Evolutionary conservation across 805 yeast species (phyloP), one percentile per base, ranked within the genome.

Genomic region (Saccharomycopsis sp.): DNA sequence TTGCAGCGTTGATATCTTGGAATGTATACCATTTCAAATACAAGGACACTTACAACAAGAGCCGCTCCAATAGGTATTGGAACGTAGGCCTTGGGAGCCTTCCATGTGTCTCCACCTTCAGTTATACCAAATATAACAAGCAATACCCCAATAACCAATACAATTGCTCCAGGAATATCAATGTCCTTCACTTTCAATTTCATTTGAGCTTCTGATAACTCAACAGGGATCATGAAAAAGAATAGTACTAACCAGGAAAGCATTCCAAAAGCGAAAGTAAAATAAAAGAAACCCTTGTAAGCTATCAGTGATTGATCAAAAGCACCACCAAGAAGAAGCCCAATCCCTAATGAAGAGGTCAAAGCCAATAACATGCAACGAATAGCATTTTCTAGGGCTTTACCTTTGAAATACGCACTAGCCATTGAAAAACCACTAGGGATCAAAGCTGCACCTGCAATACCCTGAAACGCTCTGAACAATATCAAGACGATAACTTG

Each of bases 1-100:
- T 29, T 5, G 5, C 12, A 7, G 38, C 12, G 38, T 29, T 29
- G 38, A 29, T 29, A 29, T 29, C 38, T 29, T 29, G 38, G 38
- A n/a, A 59, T 8, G 20, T 56, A 59, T 3, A 54, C 60, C 17
- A 17, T 47, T 24, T 59, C 62, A 50, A 56, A 59, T 5, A 54
- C 2, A 5, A 56, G 19, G 47, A 58, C 44, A 72, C 54, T 76
- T 77, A 62, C 75, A 72, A 60, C 86, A 85, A 66, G 82, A 71
- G 86, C 81, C 68, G 82, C 80, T 1, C 87, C 86, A 41, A 84
- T 70, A 3, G 88, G 79, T 52, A 77, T 79, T 66, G 82, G 83
- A 23, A 82, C 81, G 66, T 59, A 59, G 12, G 47, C 56, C 41
- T 50, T 54, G 29, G 62, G 62, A 1, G 54, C n/a, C 24, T 59